Conservation (phyloP, 2,329 filamentous ascomycete genomes). For the Xylariaceae sp. region DNA sequence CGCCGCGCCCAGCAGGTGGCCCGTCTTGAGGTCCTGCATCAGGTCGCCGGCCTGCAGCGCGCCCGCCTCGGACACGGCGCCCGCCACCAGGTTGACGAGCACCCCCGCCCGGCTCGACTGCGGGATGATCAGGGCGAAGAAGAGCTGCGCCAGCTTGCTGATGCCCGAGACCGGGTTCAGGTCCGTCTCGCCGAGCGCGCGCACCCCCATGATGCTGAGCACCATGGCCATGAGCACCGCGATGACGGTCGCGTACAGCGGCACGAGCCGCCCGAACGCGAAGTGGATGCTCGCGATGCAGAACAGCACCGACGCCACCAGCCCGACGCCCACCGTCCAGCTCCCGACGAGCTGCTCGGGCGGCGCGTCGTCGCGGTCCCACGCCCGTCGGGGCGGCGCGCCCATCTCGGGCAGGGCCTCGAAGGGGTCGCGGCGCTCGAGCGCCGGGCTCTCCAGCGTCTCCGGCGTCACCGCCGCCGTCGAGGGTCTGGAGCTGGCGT, state of each 20-base stretch:
- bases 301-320: constrained; percentile 67
- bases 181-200: constrained; percentile 73
- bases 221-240: constrained; percentile 80
- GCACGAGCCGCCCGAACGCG: constrained; percentile 77
- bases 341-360: constrained; percentile 71
- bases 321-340: constrained; percentile 63
- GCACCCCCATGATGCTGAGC: constrained; percentile 65
- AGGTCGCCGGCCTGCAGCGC: constrained; percentile 93
- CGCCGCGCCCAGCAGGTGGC: constrained; percentile 83
- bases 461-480: constrained; percentile 10
- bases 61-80: constrained; percentile 76
- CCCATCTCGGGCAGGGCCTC: constrained; percentile 2
- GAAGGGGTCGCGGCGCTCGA: constrained; percentile 19
- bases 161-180: constrained; percentile 95
- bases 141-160: constrained; percentile 89
- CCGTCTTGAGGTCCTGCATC: constrained; percentile 95
- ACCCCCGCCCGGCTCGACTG: constrained; percentile 73
- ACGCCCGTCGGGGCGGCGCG: constrained; percentile 9
- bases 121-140: constrained; percentile 87
- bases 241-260: constrained; percentile 64
- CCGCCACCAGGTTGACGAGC: constrained; percentile 91
- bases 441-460: constrained; percentile 8
- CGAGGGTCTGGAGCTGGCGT: constrained; percentile 10
- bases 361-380: constrained; percentile 69
- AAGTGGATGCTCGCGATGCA: constrained; percentile 77